phyloP scores from a whole-genome alignment of 176 grass and related monocot species.

The Lolium multiflorum region DNA sequence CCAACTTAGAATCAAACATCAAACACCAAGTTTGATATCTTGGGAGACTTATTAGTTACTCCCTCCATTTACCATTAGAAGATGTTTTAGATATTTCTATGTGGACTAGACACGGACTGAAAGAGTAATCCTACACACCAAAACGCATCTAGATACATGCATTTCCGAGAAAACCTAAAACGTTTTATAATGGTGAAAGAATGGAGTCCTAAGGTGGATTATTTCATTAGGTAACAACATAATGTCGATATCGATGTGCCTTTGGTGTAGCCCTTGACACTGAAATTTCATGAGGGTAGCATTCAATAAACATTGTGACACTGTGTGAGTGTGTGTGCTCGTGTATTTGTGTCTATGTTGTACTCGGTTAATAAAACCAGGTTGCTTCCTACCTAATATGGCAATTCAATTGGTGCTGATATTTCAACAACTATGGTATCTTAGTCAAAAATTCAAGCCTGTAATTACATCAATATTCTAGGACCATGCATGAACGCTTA shows the following conservation, averaged over 20 bases:
- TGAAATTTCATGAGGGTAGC: no score
- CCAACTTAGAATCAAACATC: background rate
- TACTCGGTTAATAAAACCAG: background rate
- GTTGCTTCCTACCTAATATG: background rate
- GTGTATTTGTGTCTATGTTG: background rate
- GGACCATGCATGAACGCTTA: background rate
- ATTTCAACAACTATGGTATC: background rate
- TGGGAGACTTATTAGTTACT: no score
- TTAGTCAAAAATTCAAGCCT: background rate
- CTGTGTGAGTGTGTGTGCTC: background rate
- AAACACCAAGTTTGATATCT: background rate
- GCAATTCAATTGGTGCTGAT: background rate
- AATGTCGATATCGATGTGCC: no score
- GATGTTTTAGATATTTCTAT: no score
- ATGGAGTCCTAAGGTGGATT: no score
- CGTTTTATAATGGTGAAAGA: no score
- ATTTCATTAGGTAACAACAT: background rate
- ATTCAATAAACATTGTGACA: background rate
- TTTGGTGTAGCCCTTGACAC: no score
- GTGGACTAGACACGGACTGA: no score
- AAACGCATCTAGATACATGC: no score
- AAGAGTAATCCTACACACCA: no score
- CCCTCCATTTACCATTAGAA: no score
- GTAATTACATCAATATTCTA: background rate
- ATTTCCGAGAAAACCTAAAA: no score